Percentiles rank a stretch among this genome's conserved stretches.
Conservation (phyloP, 75 land plant species). For the Pinus albicaulis region DNA sequence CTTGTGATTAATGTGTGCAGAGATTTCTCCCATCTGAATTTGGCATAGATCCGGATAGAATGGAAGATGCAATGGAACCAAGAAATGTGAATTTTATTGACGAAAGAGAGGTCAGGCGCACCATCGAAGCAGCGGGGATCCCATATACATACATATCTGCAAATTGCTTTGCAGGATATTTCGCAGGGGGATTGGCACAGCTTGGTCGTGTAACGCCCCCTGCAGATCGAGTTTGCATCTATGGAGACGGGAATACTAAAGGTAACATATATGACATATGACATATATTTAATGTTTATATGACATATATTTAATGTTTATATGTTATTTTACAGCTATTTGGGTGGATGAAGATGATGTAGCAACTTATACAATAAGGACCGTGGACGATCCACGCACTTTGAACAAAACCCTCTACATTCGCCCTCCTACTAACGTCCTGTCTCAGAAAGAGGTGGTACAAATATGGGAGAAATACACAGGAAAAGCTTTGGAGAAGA, state of each 20-base stretch:
- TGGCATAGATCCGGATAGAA: slow-evolving; percentile 32
- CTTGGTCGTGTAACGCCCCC: slow-evolving; percentile 14
- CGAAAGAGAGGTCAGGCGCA: slow-evolving; percentile 19
- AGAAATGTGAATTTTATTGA: slow-evolving; percentile 15
- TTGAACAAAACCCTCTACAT: slow-evolving; percentile 55
- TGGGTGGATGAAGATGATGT: slow-evolving; percentile 61
- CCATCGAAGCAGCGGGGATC: slow-evolving; percentile 35
- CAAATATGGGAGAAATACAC: slow-evolving; percentile 48
- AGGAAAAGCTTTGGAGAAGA: slow-evolving; percentile 40
- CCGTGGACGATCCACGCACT: slow-evolving; percentile 49
- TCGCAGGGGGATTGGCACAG: slow-evolving; percentile 33
- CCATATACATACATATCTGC: slow-evolving; percentile 36
- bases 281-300: too few relatives aligned
- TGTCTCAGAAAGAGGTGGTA: slow-evolving; percentile 52
- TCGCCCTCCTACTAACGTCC: slow-evolving; percentile 39
- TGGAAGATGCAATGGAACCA: slow-evolving; percentile 24
- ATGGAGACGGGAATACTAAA: slow-evolving; percentile 42
- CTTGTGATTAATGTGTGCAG: slow-evolving; percentile 12
- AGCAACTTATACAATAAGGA: slow-evolving; percentile 49
- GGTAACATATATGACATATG: slow-evolving; percentile 5
- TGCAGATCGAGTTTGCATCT: slow-evolving; percentile 17
- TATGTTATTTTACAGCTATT: slow-evolving; percentile 15
- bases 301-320: too few relatives aligned
- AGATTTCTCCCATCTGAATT: slow-evolving; percentile 55
- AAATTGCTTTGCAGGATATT: slow-evolving; percentile 22